Evolutionary conservation across 1,284 basidiomycete species (phyloP), one percentile per base, ranked within the genome.

Genomic region (Rhizoctonia solani): DNA sequence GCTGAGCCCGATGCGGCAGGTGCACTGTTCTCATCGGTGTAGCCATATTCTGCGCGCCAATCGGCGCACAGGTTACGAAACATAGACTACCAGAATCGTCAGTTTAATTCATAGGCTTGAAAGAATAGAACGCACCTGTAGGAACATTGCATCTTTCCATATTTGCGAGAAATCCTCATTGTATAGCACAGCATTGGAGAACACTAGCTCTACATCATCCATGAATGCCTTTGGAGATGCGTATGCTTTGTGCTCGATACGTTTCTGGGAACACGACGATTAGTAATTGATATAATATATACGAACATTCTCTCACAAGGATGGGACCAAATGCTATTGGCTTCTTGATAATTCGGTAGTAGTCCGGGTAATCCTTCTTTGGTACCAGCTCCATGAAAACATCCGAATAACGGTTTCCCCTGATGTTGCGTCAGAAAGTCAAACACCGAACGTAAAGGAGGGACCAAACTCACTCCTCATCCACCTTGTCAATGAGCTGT

Each of bases 351-450:
- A 86, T 79, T 72, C 87, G 85, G 78, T 96, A 97, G 75, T 98
- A 98, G 53, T 87, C 82, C 0, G 93, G 84, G 82, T 94, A 94
- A 14, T 84, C 79, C 71, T 88, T 89, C 74, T 83, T 87, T 53
- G 85, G 87, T 1, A 94, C 94, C 44, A 96, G 80, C 52, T 88
- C 85, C 84, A 93, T 87, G 78, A 98, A 98, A 71, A 88, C 87
- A 4, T 81, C 81, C 14, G 89, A 86, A 32, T 94, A 79, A 5
- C 85, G 77, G 32, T 89, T 86, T 34, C 89, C 90, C 39, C 87
- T 65, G 27, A 14, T 32, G 67, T 39, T 21, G 3, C 52, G 47
- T 66, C 2, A 72, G 44, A 14, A 19, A 9, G 37, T 39, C 37
- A 8, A 8, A 8, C 19, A 41, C n/a, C n/a, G n/a, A n/a, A n/a